A percentile compares a stretch with the other conserved stretches of the same genome.
These are phyloP conservation scores for Brassica juncea DNA, from an alignment of 345 rosid species.

Conservation along the genomic window DNA sequence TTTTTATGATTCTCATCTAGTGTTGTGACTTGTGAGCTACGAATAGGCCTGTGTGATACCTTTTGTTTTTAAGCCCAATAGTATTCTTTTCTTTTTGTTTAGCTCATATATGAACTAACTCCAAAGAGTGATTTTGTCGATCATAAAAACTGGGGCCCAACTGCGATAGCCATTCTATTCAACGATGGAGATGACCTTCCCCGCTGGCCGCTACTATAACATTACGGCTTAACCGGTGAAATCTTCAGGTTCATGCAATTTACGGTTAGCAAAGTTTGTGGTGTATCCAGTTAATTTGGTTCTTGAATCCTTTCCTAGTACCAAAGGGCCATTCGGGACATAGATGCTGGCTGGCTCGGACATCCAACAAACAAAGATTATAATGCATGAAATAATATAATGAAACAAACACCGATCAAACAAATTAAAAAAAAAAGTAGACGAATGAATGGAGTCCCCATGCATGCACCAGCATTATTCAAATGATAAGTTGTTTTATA, in stretches of 20 bases:
- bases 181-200: neutral
- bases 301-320: neutral
- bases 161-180: neutral
- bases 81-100: neutral
- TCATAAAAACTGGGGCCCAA: neutral
- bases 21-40: neutral
- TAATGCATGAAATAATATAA: neutral
- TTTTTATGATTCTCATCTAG: neutral
- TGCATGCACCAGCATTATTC: slow-evolving; percentile 28
- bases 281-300: neutral
- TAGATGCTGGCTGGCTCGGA: neutral
- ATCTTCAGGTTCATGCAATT: neutral
- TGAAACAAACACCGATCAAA: neutral
- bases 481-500: neutral
- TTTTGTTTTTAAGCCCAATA: neutral
- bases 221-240: neutral
- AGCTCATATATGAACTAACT: neutral
- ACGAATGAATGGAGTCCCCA: slow-evolving; percentile 21
- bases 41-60: neutral
- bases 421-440: neutral
- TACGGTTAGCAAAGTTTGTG: neutral
- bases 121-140: neutral
- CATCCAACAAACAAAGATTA: neutral
- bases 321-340: neutral
- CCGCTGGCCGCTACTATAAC: too few relatives aligned